A percentile compares a stretch with the other conserved stretches of the same genome.
Conservation (phyloP, 2,329 filamentous ascomycete species). For the Rosellinia necatrix region DNA sequence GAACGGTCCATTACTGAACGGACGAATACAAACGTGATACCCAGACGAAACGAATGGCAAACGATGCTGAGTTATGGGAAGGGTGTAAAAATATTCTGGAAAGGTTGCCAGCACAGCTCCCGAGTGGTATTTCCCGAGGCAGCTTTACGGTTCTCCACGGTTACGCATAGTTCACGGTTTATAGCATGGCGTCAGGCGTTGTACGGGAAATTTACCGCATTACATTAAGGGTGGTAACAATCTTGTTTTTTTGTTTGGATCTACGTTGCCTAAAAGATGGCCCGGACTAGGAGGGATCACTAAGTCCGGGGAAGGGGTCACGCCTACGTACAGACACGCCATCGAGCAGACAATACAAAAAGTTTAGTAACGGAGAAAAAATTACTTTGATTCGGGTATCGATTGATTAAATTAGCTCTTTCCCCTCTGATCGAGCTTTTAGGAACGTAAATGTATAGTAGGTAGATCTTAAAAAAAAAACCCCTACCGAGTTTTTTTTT, state of each 20-base stretch:
- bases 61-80: conserved; percentile 25
- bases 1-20: conserved; percentile 47
- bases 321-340: conserved; percentile 9
- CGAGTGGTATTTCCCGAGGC: conserved; percentile 2
- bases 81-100: conserved; percentile 30
- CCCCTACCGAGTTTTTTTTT: no score
- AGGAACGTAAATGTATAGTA: no score
- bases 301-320: neutral
- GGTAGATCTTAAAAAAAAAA: no score
- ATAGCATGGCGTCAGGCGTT: conserved; percentile 47
- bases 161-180: conserved; percentile 39
- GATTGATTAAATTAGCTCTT: conserved; percentile 5
- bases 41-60: conserved; percentile 28
- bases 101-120: conserved; percentile 10
- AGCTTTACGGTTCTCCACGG: conserved; percentile 16
- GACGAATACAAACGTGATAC: conserved; percentile 61
- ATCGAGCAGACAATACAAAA: conserved; percentile 24
- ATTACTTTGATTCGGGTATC: conserved; percentile 15
- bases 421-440: neutral
- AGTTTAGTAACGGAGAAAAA: conserved; percentile 6
- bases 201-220: conserved; percentile 22
- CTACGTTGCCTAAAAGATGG: neutral
- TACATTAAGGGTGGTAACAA: conserved; percentile 22
- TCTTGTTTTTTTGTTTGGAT: conserved; percentile 9
- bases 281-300: neutral